phyloP scores from a whole-genome alignment of 2,329 filamentous ascomycete genomes.

The Colletotrichum chrysophilum region DNA sequence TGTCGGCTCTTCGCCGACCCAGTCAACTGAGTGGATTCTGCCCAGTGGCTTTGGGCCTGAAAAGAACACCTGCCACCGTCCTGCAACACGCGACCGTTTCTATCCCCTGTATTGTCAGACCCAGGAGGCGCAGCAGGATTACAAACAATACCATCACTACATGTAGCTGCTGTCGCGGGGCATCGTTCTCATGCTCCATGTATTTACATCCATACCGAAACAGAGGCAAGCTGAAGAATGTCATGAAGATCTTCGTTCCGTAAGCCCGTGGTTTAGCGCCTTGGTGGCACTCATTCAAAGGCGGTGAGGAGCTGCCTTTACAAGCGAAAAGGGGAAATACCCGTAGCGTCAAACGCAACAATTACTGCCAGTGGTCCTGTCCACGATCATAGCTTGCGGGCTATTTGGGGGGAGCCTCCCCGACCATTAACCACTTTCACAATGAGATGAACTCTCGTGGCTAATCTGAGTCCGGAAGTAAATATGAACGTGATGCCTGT shows the following conservation, averaged over 20 bases:
- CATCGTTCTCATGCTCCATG: background rate
- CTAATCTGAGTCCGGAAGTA: background rate
- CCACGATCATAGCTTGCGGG: background rate
- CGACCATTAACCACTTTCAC: background rate
- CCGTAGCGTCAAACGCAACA: background rate
- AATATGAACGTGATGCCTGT: background rate
- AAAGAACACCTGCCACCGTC: background rate
- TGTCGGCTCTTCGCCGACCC: background rate
- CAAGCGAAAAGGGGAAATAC: background rate
- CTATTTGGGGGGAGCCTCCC: background rate
- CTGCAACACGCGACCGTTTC: background rate
- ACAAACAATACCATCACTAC: background rate
- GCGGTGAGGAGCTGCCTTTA: background rate
- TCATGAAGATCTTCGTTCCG: background rate
- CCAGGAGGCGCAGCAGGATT: background rate
- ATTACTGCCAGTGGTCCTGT: background rate
- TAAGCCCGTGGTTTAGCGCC: fast-evolving
- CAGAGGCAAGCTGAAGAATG: background rate
- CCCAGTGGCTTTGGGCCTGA: background rate
- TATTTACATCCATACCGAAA: background rate
- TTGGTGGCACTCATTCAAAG: background rate
- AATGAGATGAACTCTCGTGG: background rate
- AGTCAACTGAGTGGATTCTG: background rate
- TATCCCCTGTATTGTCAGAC: background rate
- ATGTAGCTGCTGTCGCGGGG: background rate